phyloP scores from a whole-genome alignment of 306 rosid genomes.

The Glycyrrhiza uralensis region DNA sequence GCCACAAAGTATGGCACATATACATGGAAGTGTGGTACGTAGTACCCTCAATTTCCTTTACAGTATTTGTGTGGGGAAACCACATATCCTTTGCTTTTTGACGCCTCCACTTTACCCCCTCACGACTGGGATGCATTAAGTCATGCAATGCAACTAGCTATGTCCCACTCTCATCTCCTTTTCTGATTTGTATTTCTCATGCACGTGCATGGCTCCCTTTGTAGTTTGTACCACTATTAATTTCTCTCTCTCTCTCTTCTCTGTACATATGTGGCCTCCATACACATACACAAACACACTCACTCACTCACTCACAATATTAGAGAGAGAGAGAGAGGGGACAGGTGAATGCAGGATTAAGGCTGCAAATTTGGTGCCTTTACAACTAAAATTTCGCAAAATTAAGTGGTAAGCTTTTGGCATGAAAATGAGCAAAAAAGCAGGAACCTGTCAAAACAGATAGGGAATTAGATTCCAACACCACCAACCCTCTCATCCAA shows the following conservation, averaged over 20 bases:
- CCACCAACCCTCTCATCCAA: conserved; percentile 38
- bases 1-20: not conserved
- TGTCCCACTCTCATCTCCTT: conserved; percentile 28
- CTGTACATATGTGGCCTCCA: conserved; percentile 17
- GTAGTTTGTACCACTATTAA: not conserved
- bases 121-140: not conserved
- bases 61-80: conserved; percentile 14
- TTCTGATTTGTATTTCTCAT: conserved; percentile 40
- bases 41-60: not conserved
- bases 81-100: conserved; percentile 26
- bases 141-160: conserved; percentile 22
- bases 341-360: conserved; percentile 31
- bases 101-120: conserved; percentile 23
- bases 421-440: conserved; percentile 51
- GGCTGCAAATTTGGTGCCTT: conserved; percentile 56
- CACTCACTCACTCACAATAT: not conserved
- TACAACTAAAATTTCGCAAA: conserved; percentile 38
- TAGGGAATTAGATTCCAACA: conserved; percentile 51
- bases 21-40: conserved; percentile 8
- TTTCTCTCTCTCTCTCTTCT: not conserved
- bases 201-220: conserved; percentile 51
- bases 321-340: not conserved
- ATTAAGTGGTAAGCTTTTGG: conserved; percentile 40
- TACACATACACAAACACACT: too few relatives aligned
- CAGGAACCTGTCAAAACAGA: conserved; percentile 38